These are phyloP conservation scores for Globisporangium alternatum DNA, from an alignment of 352 stramenopile species.

Conservation along the genomic window DNA sequence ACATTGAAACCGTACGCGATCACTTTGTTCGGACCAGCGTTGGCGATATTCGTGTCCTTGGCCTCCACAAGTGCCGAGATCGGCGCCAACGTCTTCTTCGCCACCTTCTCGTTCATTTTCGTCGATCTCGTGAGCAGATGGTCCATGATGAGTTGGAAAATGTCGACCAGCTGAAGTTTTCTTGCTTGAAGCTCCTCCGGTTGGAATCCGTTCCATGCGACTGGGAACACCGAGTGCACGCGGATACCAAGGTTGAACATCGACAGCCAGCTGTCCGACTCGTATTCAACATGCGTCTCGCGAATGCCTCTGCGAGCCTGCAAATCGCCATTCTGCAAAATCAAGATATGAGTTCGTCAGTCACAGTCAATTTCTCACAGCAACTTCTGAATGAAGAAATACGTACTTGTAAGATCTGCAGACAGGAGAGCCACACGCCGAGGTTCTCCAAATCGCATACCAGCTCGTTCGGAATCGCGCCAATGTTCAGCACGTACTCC, in stretches of 20 bases:
- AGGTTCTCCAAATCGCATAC: conserved; percentile 73
- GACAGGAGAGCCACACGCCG: conserved; percentile 65
- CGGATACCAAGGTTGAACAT: conserved; percentile 90
- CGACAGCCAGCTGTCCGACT: conserved; percentile 85
- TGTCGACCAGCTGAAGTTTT: conserved; percentile 31
- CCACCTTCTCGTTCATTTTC: conserved; percentile 41
- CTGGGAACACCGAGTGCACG: conserved; percentile 79
- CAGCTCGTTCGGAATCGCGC: conserved; percentile 69
- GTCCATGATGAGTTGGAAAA: conserved; percentile 49
- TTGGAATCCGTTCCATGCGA: conserved; percentile 72
- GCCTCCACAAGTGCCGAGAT: conserved; percentile 31
- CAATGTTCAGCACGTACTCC: conserved; percentile 85
- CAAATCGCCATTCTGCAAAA: conserved; percentile 62
- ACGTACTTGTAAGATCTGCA: conserved; percentile 63
- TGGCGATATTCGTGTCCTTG: conserved; percentile 10
- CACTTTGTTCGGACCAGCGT: conserved; percentile 17
- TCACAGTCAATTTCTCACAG: background rate
- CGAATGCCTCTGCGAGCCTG: conserved; percentile 67
- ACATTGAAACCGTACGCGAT: conserved; percentile 69
- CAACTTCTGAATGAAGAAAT: background rate
- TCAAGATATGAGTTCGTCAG: background rate
- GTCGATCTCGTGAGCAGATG: conserved; percentile 43
- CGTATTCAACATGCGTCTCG: conserved; percentile 84
- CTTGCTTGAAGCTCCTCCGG: conserved; percentile 31
- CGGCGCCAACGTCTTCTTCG: conserved; percentile 45